Evolutionary conservation across 1,284 basidiomycete genomes (phyloP).

Genomic region (Athelia psychrophila): DNA sequence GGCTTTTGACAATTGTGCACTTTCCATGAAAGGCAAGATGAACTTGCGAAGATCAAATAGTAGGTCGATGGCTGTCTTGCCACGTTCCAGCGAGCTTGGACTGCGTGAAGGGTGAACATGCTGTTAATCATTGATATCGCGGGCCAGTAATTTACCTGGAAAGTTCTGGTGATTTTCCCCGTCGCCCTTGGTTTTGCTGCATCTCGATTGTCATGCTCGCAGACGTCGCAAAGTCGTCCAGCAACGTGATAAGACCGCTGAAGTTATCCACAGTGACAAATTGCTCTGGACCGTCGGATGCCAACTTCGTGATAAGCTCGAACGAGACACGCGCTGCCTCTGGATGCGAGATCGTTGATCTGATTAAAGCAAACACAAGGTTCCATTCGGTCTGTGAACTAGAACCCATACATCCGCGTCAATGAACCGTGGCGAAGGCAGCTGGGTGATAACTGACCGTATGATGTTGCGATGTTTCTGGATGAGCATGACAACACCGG

Average conservation of each 20-base stretch:
- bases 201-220: slow-evolving; percentile 64
- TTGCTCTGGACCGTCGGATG: slow-evolving; percentile 54
- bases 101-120: slow-evolving; percentile 34
- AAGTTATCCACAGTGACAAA: slow-evolving; percentile 80
- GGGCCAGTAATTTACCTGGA: slow-evolving; percentile 45
- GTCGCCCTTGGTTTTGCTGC: slow-evolving; percentile 49
- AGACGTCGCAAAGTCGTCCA: slow-evolving; percentile 85
- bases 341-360: slow-evolving; percentile 83
- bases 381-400: slow-evolving; percentile 96
- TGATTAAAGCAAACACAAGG: slow-evolving; percentile 86
- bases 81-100: slow-evolving; percentile 76
- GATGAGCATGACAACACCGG: slow-evolving; percentile 79
- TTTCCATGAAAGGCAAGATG: slow-evolving; percentile 54
- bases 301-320: slow-evolving; percentile 66
- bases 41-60: slow-evolving; percentile 71
- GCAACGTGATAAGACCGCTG: slow-evolving; percentile 71
- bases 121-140: not conserved
- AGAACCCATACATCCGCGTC: slow-evolving; percentile 7
- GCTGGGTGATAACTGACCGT: slow-evolving; percentile 41
- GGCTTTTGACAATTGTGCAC: slow-evolving; percentile 36
- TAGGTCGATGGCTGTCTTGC: slow-evolving; percentile 80
- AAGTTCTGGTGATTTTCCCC: slow-evolving; percentile 47
- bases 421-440: slow-evolving; percentile 2
- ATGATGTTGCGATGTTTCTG: slow-evolving; percentile 74
- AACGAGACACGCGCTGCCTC: slow-evolving; percentile 87